Base-by-base conservation (phyloP, 106 monocot genomes). In the Chionographis japonica region DNA sequence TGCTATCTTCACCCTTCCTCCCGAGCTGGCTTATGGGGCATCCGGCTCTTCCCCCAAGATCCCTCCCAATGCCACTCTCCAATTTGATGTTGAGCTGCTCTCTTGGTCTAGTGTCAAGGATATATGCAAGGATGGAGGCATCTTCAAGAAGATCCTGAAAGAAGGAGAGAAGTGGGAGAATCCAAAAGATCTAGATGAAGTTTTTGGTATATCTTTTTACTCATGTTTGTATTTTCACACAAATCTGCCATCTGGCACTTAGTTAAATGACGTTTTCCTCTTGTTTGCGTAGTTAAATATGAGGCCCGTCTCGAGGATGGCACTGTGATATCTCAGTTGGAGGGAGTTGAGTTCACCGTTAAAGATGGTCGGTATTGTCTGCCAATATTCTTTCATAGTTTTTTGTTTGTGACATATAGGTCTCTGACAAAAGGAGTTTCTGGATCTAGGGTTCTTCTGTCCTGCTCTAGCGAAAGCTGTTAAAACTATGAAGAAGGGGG, bases 121-220 rank as follows among this genome's bases (percentile, higher is more conserved):
- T 59, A 85, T 86, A 2, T 86, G 83, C 69, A 90, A 90, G 66
- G 90, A 90, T 75, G 85, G 90, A 27, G 89, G 89, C 2, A 65
- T 90, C 17, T 72, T 85, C 58, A 90, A 90, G 83, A 90, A 85
- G 56, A 78, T 90, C 10, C 4, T 90, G 4, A 72, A 50, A 20
- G 90, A 86, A 66, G 90, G 90, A 20, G 85, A 90, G 60, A 90
- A 90, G 40, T 90, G 85, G 90, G 85, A 90, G 69, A 90, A 86
- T 62, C 90, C 90, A 12, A 90, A 90, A 66, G 90, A 90, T 60
- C 80, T 66, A 3, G 90, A 90, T 75, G 90, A 90, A 83, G 90
- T 90, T 15, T 66, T 83, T 18, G 90, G 90, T 90, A 75, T 58
- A 17, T 17, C 0, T 16, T 40, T 43, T 10, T 56, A 41, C 6